These are phyloP conservation scores for Amoebophrya sp. DNA, from an alignment of 169 alveolate genomes.

Conservation along the genomic window DNA sequence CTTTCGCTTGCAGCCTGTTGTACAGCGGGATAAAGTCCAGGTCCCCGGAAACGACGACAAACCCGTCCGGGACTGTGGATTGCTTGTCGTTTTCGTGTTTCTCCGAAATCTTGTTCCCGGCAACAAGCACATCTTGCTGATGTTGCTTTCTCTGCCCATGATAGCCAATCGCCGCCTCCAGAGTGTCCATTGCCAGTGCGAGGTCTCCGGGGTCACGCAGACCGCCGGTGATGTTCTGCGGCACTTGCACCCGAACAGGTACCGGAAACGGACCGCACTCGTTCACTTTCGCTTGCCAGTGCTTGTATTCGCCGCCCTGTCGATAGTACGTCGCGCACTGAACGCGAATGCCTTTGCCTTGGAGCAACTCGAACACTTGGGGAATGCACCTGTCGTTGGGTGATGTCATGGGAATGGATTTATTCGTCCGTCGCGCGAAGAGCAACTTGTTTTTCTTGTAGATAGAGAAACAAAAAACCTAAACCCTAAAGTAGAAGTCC, in stretches of 20 bases:
- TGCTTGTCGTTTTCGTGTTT: background rate
- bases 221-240: background rate
- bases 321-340: slow-evolving; percentile 4
- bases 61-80: background rate
- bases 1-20: background rate
- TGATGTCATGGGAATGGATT: no score
- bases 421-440: no score
- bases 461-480: no score
- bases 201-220: background rate
- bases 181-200: background rate
- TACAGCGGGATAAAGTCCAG: background rate
- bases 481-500: no score
- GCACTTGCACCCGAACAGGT: background rate
- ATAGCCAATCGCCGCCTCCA: background rate
- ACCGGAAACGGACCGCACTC: background rate
- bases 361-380: background rate
- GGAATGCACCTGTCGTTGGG: no score
- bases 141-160: no score
- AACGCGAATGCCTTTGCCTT: background rate
- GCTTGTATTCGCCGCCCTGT: background rate
- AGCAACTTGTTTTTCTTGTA: no score
- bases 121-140: no score
- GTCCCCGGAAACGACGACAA: background rate
- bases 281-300: background rate
- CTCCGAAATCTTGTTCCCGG: no score